phyloP scores from a whole-genome alignment of 345 rosid genomes.

The Arabidopsis arenosa region DNA sequence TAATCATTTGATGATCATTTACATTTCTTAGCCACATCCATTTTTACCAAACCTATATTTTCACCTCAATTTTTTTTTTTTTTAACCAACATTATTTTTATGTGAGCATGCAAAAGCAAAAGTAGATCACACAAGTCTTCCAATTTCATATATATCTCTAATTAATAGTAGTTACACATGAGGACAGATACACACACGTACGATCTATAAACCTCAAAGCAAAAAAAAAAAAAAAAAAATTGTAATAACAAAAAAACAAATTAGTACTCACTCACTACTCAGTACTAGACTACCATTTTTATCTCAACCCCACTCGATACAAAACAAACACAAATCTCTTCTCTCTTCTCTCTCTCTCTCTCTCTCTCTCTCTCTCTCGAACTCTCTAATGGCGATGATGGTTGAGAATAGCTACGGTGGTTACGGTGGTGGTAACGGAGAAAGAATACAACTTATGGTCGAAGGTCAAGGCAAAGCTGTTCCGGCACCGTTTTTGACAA shows the following conservation, averaged over 20 bases:
- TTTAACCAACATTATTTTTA: conserved; percentile 5
- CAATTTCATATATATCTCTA: conserved; percentile 22
- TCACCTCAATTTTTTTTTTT: not conserved
- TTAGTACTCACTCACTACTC: conserved; percentile 39
- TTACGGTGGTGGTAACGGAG: conserved; percentile 48
- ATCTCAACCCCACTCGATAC: conserved; percentile 44
- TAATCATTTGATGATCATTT: conserved; percentile 39
- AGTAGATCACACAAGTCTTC: conserved; percentile 22
- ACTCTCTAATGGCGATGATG: conserved; percentile 36
- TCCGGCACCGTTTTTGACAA: conserved; percentile 94
- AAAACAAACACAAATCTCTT: conserved; percentile 28
- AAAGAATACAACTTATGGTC: conserved; percentile 74
- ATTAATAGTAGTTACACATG: conserved; percentile 43
- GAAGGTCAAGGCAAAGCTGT: conserved; percentile 84
- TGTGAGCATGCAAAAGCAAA: conserved; percentile 27
- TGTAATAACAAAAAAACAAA: conserved; percentile 20
- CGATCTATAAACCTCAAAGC: conserved; percentile 32
- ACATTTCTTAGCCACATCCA: not conserved
- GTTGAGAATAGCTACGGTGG: conserved; percentile 41
- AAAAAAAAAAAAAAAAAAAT: not conserved
- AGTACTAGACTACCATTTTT: conserved; percentile 50
- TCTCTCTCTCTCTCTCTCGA: conserved; percentile 13
- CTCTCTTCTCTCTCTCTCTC: conserved; percentile 13
- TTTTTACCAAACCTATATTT: not conserved
- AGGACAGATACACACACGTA: conserved; percentile 47